A percentile compares a stretch with the other conserved stretches of the same genome.
Conservation (phyloP, 495 filamentous ascomycete genomes). For the Halenospora varia region DNA sequence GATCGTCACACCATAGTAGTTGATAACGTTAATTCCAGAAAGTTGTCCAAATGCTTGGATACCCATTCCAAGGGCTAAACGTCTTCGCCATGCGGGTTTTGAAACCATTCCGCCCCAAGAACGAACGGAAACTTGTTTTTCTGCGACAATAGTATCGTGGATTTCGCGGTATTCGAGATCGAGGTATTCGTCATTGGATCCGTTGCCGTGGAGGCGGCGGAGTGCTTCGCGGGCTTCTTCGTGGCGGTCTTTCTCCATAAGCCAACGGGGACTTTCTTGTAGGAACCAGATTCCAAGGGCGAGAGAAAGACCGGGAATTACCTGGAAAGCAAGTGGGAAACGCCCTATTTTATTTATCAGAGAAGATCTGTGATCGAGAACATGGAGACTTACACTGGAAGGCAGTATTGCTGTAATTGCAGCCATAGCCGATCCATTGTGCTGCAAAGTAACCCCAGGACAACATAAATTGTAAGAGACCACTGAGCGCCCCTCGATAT, state of each 20-base stretch:
- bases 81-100: constrained; percentile 40
- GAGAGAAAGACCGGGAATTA: constrained; percentile 45
- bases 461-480: constrained; percentile 17
- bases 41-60: constrained; percentile 51
- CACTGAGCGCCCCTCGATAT: constrained; percentile 14
- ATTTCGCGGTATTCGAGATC: constrained; percentile 44
- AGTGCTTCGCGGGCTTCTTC: constrained; percentile 40
- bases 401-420: not conserved
- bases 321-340: constrained; percentile 52
- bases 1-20: constrained; percentile 46
- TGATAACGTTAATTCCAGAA: constrained; percentile 49
- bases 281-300: constrained; percentile 46
- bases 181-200: constrained; percentile 40
- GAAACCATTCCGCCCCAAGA: constrained; percentile 43
- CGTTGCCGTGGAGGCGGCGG: constrained; percentile 38
- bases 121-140: constrained; percentile 29
- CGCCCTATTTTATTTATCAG: constrained; percentile 42
- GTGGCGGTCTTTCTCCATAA: constrained; percentile 38
- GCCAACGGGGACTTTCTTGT: constrained; percentile 31
- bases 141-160: constrained; percentile 37
- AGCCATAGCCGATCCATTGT: constrained; percentile 22
- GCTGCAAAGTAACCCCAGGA: constrained; percentile 19
- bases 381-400: constrained; percentile 16
- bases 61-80: constrained; percentile 48
- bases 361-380: not conserved